Evolutionary conservation across 192 early-diverging fungal species (phyloP).

Genomic region (Rhizoclosmatium globosum): DNA sequence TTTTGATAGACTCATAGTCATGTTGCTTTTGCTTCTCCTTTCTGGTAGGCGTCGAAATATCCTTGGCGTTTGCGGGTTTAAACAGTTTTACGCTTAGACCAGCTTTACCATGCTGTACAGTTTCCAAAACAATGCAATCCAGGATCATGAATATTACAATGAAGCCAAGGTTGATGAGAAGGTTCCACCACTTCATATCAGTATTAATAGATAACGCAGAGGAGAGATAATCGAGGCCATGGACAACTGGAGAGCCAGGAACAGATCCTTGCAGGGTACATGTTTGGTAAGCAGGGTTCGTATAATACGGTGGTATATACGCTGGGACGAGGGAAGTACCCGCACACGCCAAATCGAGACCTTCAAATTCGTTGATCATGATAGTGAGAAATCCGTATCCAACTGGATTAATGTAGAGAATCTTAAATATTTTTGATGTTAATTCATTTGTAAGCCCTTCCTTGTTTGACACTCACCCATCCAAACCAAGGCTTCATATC

Average conservation of each 20-base stretch:
- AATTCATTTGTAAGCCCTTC: background rate
- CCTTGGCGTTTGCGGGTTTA: background rate
- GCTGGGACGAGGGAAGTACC: constrained; percentile 47
- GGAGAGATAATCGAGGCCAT: constrained; percentile 68
- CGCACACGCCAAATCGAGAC: constrained; percentile 35
- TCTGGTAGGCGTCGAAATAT: background rate
- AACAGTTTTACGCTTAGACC: constrained; percentile 21
- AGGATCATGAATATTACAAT: background rate
- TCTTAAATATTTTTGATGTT: background rate
- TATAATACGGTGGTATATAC: constrained; percentile 53
- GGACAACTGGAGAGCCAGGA: constrained; percentile 63
- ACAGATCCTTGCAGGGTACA: constrained; percentile 72
- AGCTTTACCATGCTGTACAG: constrained; percentile 30
- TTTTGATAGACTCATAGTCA: background rate
- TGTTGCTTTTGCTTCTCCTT: constrained; percentile 8
- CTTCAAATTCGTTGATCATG: constrained; percentile 69
- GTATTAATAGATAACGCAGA: constrained; percentile 63
- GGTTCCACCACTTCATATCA: constrained; percentile 54
- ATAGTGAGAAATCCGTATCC: constrained; percentile 66
- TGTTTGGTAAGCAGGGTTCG: constrained; percentile 58
- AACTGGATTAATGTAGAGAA: constrained; percentile 73
- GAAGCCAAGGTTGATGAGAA: constrained; percentile 36
- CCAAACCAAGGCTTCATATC: constrained; percentile 71
- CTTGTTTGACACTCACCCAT: constrained; percentile 40
- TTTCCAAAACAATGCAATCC: constrained; percentile 16